A percentile compares a stretch with the other conserved stretches of the same genome.
phyloP scores from a whole-genome alignment of 1,284 basidiomycete species.

The Serendipita sp. region DNA sequence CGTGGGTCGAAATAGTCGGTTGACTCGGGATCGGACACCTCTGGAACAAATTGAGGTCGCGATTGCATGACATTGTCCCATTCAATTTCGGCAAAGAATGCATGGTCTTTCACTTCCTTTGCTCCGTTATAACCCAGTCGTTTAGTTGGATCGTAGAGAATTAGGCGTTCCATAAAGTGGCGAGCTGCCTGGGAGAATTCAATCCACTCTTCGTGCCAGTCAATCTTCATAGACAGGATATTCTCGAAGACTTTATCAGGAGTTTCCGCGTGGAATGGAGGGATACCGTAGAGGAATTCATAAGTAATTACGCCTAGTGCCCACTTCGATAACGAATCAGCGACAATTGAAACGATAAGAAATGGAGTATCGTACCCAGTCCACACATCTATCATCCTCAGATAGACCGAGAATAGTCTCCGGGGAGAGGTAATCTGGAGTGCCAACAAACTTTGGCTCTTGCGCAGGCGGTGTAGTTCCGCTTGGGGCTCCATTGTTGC shows the following conservation, averaged over 20 bases:
- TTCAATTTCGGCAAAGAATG: constrained; percentile 82
- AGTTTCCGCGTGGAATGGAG: constrained; percentile 94
- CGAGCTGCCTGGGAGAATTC: constrained; percentile 78
- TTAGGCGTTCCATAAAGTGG: constrained; percentile 81
- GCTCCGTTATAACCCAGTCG: constrained; percentile 83
- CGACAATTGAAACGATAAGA: constrained; percentile 7
- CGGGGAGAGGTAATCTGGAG: constrained; percentile 92
- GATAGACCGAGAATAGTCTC: constrained; percentile 93
- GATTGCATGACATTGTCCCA: constrained; percentile 84
- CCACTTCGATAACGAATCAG: constrained; percentile 45
- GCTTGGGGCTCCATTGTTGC: constrained; percentile 33
- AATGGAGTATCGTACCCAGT: constrained; percentile 57
- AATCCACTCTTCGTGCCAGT: constrained; percentile 90
- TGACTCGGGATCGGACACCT: constrained; percentile 88
- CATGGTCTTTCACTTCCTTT: constrained; percentile 84
- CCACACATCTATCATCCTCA: constrained; percentile 89
- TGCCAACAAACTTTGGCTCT: constrained; percentile 91
- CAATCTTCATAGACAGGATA: constrained; percentile 87
- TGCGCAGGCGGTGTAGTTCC: constrained; percentile 40
- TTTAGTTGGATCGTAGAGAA: constrained; percentile 68
- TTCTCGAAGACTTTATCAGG: constrained; percentile 98
- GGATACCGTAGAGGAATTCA: constrained; percentile 94
- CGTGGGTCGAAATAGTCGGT: constrained; percentile 99
- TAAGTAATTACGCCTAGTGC: constrained; percentile 96
- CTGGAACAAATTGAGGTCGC: constrained; percentile 91